Evolutionary conservation across 1,139 yeast genomes (phyloP), one percentile per base, ranked within the genome.

Genomic region (Nakaseomyces uthaithaninus): DNA sequence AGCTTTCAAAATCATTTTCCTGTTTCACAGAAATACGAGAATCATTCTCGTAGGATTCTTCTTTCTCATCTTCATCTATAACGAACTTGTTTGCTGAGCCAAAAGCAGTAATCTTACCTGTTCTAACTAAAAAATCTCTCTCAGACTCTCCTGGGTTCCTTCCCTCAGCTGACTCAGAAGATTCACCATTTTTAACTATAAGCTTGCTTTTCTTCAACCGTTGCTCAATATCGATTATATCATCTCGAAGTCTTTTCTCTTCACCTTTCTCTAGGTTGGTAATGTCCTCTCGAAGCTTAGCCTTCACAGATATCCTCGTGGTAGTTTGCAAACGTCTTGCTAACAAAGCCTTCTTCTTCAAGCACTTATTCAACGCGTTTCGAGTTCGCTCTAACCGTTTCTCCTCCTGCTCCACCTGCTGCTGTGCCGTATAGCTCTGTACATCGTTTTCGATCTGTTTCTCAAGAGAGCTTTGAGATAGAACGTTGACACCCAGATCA

Each of bases 91-190:
- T 68, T 15, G 76, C 68, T 33, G 76, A 77, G 9, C 96, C 94
- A 66, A 91, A 91, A 0, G 98, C 98, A 0, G 99, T 91, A 43
- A 87, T 77, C 57, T 86, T 80, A 31, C 99, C 99, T 0, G 89
- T 89, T 48, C 98, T 69, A 0, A 91, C 74, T 46, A 91, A 67
- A 55, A 64, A 91, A 41, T 89, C 97, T 43, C 75, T 75, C 52
- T 83, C 85, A 0, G 84, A 64, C 55, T 91, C 98, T 17, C 75
- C 83, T 0, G 82, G 75, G 5, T 74, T 65, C 44, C 64, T 57
- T 11, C 58, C 68, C 14, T 59, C 60, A 1, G 50, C 48, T 2
- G 36, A 7, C 14, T 44, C 51, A 1, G 35, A 34, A 3, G 37
- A 27, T 4, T 36, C 42, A 27, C 37, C 28, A 7, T 36, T 18